Conservation (phyloP, 164 flowering plant genomes). For the Litsea cubeba region DNA sequence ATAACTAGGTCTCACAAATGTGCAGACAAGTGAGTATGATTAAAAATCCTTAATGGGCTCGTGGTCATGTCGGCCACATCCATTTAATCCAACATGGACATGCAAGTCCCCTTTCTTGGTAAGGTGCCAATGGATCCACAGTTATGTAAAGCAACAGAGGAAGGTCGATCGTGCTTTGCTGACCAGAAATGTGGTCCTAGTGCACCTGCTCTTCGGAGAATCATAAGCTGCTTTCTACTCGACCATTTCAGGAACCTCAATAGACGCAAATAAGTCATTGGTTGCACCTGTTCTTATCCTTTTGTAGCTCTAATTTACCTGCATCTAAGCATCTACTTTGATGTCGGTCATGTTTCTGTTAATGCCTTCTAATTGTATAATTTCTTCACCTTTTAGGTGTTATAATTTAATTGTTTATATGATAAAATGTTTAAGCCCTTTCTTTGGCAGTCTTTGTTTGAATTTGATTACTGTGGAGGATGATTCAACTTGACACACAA, state of each 20-base stretch:
- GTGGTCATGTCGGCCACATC: no score
- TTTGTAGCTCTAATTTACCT: background rate
- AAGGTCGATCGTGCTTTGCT: conserved; percentile 81
- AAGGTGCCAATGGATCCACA: conserved; percentile 90
- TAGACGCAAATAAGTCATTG: background rate
- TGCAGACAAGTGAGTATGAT: no score
- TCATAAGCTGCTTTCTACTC: conserved; percentile 42
- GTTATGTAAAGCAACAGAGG: conserved; percentile 88
- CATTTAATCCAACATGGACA: conserved; percentile 24
- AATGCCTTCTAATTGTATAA: background rate
- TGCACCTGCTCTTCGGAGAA: conserved; percentile 61
- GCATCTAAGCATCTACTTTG: background rate
- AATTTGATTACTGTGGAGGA: background rate
- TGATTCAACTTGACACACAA: no score
- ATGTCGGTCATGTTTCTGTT: no score
- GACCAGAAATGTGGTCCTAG: conserved; percentile 51
- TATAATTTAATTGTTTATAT: background rate
- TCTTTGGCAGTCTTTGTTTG: background rate
- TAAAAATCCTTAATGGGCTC: no score
- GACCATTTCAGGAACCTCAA: background rate
- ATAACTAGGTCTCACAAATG: no score
- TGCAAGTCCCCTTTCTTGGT: conserved; percentile 86
- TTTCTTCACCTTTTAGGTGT: background rate
- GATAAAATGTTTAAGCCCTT: background rate
- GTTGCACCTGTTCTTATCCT: background rate